phyloP scores from a whole-genome alignment of 1,284 basidiomycete genomes.

The Retiboletus flavoniger region DNA sequence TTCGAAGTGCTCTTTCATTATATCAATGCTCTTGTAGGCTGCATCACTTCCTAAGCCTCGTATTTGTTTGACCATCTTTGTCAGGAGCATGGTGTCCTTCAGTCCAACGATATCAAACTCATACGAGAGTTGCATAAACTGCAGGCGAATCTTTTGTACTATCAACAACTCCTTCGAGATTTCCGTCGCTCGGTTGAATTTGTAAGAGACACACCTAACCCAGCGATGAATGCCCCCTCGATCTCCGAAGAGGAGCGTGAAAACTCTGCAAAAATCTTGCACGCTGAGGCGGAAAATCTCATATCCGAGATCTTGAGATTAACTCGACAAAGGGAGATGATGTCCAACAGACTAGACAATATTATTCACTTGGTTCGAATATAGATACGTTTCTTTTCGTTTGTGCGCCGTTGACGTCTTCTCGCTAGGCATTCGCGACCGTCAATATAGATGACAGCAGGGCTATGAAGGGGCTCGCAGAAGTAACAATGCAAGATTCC shows the following conservation, averaged over 20 bases:
- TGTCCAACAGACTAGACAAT: constrained; percentile 48
- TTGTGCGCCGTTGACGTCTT: neutral
- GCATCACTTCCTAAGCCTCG: neutral
- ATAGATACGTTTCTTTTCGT: neutral
- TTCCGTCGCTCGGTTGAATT: constrained; percentile 51
- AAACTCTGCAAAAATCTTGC: constrained; percentile 34
- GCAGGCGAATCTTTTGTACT: constrained; percentile 52
- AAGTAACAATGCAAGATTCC: constrained; percentile 43
- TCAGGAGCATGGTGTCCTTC: constrained; percentile 46
- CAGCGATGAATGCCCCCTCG: constrained; percentile 35
- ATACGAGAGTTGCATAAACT: constrained; percentile 51
- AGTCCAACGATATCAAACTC: constrained; percentile 36
- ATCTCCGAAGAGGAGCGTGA: constrained; percentile 20
- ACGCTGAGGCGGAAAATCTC: constrained; percentile 44
- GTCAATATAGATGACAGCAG: constrained; percentile 49
- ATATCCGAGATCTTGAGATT: constrained; percentile 48
- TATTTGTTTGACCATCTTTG: neutral
- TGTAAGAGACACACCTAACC: constrained; percentile 45
- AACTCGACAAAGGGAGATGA: constrained; percentile 41
- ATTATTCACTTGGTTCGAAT: constrained; percentile 44
- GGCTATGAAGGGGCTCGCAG: constrained; percentile 41
- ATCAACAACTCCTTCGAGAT: constrained; percentile 49
- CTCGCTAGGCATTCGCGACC: constrained; percentile 44
- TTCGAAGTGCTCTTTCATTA: constrained; percentile 48
- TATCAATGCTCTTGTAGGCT: constrained; percentile 44